phyloP scores from a whole-genome alignment of 495 filamentous ascomycete species.

The Trichoderma orchidacearum region DNA sequence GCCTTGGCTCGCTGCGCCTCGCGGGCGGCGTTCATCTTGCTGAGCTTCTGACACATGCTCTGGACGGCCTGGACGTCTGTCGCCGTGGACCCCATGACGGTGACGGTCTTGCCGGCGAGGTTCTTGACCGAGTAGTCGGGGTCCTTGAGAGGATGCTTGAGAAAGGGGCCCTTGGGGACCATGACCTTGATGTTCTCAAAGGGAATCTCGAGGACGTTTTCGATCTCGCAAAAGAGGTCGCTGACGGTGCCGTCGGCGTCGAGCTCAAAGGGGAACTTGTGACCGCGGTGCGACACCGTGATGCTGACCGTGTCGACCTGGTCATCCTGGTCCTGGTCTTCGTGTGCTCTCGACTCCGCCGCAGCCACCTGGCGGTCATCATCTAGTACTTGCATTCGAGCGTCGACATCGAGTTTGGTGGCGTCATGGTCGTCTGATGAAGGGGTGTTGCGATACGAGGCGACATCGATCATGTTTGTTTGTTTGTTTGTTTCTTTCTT shows the following conservation, averaged over 20 bases:
- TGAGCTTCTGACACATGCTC: constrained; percentile 21
- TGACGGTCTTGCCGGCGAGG: constrained; percentile 43
- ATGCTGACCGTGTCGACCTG: constrained; percentile 20
- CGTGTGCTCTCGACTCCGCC: neutral
- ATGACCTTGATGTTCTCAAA: constrained; percentile 61
- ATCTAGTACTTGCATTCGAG: too few species aligned
- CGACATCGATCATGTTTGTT: neutral
- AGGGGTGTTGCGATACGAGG: neutral
- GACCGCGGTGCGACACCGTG: constrained; percentile 44
- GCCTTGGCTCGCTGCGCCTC: constrained; percentile 19
- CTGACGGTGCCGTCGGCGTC: constrained; percentile 33
- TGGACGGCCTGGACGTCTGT: constrained; percentile 36
- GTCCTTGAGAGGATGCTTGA: constrained; percentile 36
- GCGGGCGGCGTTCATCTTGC: constrained; percentile 23
- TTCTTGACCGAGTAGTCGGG: constrained; percentile 27
- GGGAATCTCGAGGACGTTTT: constrained; percentile 46
- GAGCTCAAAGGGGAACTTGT: constrained; percentile 27
- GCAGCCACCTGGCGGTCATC: too few species aligned
- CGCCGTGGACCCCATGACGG: constrained; percentile 46
- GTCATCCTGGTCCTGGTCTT: neutral
- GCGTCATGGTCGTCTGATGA: neutral
- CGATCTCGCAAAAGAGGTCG: constrained; percentile 47
- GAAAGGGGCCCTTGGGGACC: constrained; percentile 51
- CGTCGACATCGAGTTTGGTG: too few species aligned
- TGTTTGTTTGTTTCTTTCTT: too few species aligned